Conservation (phyloP, 116 monocot species). For the Zostera marina region DNA sequence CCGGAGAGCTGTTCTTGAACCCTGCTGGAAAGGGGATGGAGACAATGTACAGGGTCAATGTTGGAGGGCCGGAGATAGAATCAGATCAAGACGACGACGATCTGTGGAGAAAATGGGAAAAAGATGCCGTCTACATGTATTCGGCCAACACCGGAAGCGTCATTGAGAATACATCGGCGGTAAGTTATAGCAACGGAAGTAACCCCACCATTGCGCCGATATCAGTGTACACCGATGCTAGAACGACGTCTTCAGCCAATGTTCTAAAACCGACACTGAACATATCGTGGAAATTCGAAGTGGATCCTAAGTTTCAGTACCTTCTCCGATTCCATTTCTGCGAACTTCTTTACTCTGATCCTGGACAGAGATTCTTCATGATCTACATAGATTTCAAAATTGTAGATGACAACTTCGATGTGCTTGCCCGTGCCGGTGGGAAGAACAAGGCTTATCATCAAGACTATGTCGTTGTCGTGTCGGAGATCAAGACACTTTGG, state of each 20-base stretch:
- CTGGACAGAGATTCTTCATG: slow-evolving; percentile 35
- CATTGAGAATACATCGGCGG: slow-evolving; percentile 15
- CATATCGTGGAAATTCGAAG: slow-evolving; percentile 49
- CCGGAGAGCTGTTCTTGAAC: slow-evolving; percentile 6
- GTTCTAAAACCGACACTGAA: slow-evolving; percentile 35
- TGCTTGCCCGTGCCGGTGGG: slow-evolving; percentile 34
- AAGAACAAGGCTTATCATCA: slow-evolving; percentile 56
- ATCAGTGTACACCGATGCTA: slow-evolving; percentile 37
- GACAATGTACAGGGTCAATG: slow-evolving; percentile 61
- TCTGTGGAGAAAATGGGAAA: slow-evolving; percentile 39
- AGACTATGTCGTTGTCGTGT: slow-evolving; percentile 27
- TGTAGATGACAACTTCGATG: slow-evolving; percentile 39
- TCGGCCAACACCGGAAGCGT: background rate
- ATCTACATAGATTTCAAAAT: slow-evolving; percentile 50
- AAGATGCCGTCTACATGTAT: slow-evolving; percentile 36
- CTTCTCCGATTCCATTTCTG: slow-evolving; percentile 60
- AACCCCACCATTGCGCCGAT: slow-evolving; percentile 37
- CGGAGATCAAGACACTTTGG: slow-evolving; percentile 29
- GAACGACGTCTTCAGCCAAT: slow-evolving; percentile 16
- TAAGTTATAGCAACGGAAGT: slow-evolving; percentile 24
- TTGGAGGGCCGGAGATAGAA: slow-evolving; percentile 27
- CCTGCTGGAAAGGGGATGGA: slow-evolving; percentile 26
- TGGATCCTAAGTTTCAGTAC: slow-evolving; percentile 51
- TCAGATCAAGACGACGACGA: slow-evolving; percentile 19
- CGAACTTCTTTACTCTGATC: slow-evolving; percentile 18